Evolutionary conservation across 805 yeast genomes (phyloP).

Genomic region (Wickerhamiella kurtzmanii): DNA sequence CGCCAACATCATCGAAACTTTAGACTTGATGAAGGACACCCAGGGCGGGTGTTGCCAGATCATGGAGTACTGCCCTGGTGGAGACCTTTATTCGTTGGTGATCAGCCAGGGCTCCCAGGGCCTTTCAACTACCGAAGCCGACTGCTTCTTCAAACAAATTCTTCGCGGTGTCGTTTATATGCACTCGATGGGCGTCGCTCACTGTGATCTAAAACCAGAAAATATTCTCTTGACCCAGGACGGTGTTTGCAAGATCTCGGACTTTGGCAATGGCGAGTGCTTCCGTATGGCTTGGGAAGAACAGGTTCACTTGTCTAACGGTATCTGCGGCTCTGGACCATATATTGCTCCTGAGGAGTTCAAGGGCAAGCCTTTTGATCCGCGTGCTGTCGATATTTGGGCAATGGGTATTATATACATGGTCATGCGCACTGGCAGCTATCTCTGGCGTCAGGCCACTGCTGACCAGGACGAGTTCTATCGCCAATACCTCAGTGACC

Average conservation of each 20-base stretch:
- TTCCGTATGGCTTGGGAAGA: slow-evolving; percentile 80
- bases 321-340: slow-evolving; percentile 76
- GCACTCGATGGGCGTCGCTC: slow-evolving; percentile 85
- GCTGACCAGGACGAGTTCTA: slow-evolving; percentile 52
- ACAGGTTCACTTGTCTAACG: slow-evolving; percentile 47
- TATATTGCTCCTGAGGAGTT: slow-evolving; percentile 88
- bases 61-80: slow-evolving; percentile 90
- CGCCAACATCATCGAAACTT: slow-evolving; percentile 59
- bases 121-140: slow-evolving; percentile 55
- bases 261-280: slow-evolving; percentile 83
- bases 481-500: slow-evolving; percentile 53
- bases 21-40: slow-evolving; percentile 63
- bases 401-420: slow-evolving; percentile 66
- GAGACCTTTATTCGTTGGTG: slow-evolving; percentile 55
- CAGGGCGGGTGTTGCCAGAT: slow-evolving; percentile 65
- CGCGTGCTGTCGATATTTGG: slow-evolving; percentile 76
- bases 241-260: slow-evolving; percentile 59
- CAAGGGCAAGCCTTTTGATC: slow-evolving; percentile 43
- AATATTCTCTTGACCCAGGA: slow-evolving; percentile 53
- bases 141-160: slow-evolving; percentile 78
- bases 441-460: slow-evolving; percentile 54
- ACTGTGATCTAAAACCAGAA: slow-evolving; percentile 86
- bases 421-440: slow-evolving; percentile 81
- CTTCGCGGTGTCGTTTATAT: slow-evolving; percentile 68
- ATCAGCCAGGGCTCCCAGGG: slow-evolving; percentile 32